These are phyloP conservation scores for Coemansia sp. DNA, from an alignment of 192 early-diverging fungal genomes.

Conservation along the genomic window DNA sequence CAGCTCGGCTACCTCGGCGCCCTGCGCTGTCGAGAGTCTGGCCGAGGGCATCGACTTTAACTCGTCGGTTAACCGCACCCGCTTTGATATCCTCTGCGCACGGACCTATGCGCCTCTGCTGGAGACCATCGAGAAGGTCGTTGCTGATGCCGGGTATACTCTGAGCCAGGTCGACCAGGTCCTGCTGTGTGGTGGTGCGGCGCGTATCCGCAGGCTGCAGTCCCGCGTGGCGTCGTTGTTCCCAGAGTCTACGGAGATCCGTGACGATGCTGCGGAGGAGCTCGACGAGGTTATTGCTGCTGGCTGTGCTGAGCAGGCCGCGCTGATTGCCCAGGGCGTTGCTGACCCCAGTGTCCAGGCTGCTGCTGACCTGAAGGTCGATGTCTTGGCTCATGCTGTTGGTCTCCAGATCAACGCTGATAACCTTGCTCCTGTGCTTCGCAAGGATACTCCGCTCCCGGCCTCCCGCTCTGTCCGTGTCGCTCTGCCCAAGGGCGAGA, in stretches of 20 bases:
- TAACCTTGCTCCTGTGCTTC: slow-evolving; percentile 78
- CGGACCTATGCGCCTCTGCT: slow-evolving; percentile 74
- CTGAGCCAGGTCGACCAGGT: slow-evolving; percentile 85
- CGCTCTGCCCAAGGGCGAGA: slow-evolving; percentile 59
- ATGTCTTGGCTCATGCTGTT: slow-evolving; percentile 65
- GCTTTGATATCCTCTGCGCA: slow-evolving; percentile 88
- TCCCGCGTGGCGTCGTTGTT: slow-evolving; percentile 74
- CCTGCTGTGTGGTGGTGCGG: slow-evolving; percentile 85
- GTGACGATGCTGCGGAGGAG: slow-evolving; percentile 74
- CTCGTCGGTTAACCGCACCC: slow-evolving; percentile 76
- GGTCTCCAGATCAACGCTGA: slow-evolving; percentile 76
- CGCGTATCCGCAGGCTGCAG: slow-evolving; percentile 87
- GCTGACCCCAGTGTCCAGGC: slow-evolving; percentile 17
- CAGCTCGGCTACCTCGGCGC: slow-evolving; percentile 75
- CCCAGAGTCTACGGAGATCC: slow-evolving; percentile 65
- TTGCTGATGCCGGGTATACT: slow-evolving; percentile 69
- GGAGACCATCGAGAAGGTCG: slow-evolving; percentile 65
- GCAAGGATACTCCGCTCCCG: slow-evolving; percentile 84
- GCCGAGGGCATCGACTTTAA: slow-evolving; percentile 92
- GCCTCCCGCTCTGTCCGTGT: slow-evolving; percentile 78
- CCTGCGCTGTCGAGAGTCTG: slow-evolving; percentile 92
- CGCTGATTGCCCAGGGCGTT: slow-evolving; percentile 62
- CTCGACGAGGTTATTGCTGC: slow-evolving; percentile 91
- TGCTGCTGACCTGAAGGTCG: slow-evolving; percentile 16
- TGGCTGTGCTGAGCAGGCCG: slow-evolving; percentile 91